Evolutionary conservation across 2,329 filamentous ascomycete genomes (phyloP), one percentile per base, ranked within the genome.

Genomic region (Gliomastix tumulicola): DNA sequence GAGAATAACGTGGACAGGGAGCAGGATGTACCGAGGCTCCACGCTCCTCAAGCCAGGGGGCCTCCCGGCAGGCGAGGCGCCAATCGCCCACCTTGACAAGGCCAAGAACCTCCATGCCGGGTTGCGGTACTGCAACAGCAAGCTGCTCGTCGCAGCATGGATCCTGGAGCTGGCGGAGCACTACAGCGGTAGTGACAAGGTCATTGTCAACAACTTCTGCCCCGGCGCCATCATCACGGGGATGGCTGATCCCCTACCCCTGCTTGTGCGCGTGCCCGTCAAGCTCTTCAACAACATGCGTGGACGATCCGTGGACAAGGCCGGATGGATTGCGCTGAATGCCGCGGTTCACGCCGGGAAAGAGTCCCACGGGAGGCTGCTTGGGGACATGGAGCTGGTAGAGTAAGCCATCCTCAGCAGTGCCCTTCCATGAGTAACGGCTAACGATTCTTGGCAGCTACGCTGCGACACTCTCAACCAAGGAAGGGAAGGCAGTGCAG

Each of bases 141-240:
- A 64, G 37, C 48, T 54, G 0, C 45, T 65, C 0, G 44, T 46
- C 3, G 51, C 57, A 20, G 44, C 63, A 21, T 65, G 63, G 44
- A 43, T 54, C 4, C 45, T 44, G 41, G 59, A 62, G 35, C 43
- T 69, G 1, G 48, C 46, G 6, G 57, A 63, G 13, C 53, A 54
- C 18, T 53, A 28, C 25, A n/a, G n/a, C n/a, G 3, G 25, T 28
- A 43, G 60, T 0, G 54, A 66, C 4, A 57, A 67, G 21, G 60
- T 69, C 0, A 41, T 66, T 10, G 49, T 74, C 30, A 74, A 71
- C 35, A 41, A 68, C 3, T 65, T 63, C 2, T 66, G 68, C 17
- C 70, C 70, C 1, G 69, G 65, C 0, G 53, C 59, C 31, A 53
- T 60, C 8, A 59, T 54, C 3, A 73, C 71, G 0, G 45, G 50